Percentiles rank a stretch among this genome's conserved stretches.
phyloP scores from a whole-genome alignment of 1,139 yeast species.

The Citeromyces siamensis region DNA sequence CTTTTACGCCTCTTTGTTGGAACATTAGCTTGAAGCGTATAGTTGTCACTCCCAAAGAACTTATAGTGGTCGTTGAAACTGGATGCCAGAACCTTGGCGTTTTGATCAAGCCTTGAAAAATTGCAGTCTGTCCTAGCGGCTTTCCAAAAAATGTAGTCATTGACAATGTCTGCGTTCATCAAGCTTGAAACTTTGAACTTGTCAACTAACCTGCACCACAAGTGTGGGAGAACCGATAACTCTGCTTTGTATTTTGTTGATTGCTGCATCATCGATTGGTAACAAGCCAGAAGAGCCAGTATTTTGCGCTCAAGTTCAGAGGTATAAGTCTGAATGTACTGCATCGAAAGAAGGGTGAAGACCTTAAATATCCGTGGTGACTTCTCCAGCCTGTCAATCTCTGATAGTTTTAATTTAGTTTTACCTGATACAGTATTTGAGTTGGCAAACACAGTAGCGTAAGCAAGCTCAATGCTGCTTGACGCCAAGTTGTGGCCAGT shows the following conservation, averaged over 20 bases:
- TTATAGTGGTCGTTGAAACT: background rate
- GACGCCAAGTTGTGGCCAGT: background rate
- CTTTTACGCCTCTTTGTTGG: background rate
- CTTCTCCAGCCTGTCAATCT: constrained; percentile 1
- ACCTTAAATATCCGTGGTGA: background rate
- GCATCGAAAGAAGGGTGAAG: background rate
- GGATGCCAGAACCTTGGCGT: background rate
- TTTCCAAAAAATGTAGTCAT: constrained; percentile 1
- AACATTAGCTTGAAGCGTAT: background rate
- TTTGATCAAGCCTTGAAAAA: background rate
- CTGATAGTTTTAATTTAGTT: background rate
- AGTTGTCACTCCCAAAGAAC: background rate
- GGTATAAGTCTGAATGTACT: background rate
- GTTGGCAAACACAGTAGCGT: background rate
- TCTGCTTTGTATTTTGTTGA: constrained; percentile 1
- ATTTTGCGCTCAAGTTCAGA: background rate
- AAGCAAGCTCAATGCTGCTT: background rate
- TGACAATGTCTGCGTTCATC: background rate
- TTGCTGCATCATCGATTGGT: constrained; percentile 1
- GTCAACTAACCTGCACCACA: background rate
- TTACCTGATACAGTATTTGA: no score
- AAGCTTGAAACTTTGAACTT: background rate
- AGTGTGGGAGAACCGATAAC: constrained; percentile 1
- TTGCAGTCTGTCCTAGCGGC: background rate
- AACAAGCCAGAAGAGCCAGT: background rate